Conservation (phyloP, 106 monocot species). For the Dendrobium officinale region DNA sequence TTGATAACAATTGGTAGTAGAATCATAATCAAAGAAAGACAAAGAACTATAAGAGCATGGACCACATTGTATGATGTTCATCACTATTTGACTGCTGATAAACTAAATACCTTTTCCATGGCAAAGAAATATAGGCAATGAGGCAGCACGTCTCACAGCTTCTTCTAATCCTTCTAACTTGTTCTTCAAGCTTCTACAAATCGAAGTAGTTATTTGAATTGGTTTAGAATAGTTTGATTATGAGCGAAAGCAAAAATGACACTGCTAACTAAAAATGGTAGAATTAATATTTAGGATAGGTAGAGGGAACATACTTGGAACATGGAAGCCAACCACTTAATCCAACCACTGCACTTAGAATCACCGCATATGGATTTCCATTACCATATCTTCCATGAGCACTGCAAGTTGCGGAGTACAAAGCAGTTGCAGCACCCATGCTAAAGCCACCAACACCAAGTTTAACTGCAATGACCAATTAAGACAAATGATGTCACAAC, state of each 20-base stretch:
- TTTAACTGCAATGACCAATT: slow-evolving; percentile 56
- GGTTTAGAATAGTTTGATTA: neutral
- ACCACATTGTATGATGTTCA: neutral
- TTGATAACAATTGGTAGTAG: neutral
- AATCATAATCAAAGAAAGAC: neutral
- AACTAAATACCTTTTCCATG: slow-evolving; percentile 80
- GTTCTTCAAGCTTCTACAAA: slow-evolving; percentile 48
- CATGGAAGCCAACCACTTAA: slow-evolving; percentile 98
- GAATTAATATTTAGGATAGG: neutral
- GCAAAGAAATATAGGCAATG: slow-evolving; percentile 83
- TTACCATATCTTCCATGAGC: slow-evolving; percentile 78
- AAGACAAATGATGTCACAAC: neutral
- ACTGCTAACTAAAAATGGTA: neutral
- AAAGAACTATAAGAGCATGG: neutral
- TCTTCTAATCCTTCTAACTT: slow-evolving; percentile 61
- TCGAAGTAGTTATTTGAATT: neutral
- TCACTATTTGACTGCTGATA: neutral
- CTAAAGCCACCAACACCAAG: slow-evolving; percentile 96
- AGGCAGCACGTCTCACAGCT: slow-evolving; percentile 59
- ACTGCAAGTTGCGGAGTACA: slow-evolving; percentile 85
- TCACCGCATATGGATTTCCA: slow-evolving; percentile 71
- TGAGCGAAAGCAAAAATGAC: neutral
- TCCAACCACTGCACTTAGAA: slow-evolving; percentile 62
- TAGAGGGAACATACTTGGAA: slow-evolving; percentile 42
- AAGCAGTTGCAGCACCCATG: slow-evolving; percentile 91